phyloP scores from a whole-genome alignment of 2,329 filamentous ascomycete genomes.

The Thyridium curvatum region DNA sequence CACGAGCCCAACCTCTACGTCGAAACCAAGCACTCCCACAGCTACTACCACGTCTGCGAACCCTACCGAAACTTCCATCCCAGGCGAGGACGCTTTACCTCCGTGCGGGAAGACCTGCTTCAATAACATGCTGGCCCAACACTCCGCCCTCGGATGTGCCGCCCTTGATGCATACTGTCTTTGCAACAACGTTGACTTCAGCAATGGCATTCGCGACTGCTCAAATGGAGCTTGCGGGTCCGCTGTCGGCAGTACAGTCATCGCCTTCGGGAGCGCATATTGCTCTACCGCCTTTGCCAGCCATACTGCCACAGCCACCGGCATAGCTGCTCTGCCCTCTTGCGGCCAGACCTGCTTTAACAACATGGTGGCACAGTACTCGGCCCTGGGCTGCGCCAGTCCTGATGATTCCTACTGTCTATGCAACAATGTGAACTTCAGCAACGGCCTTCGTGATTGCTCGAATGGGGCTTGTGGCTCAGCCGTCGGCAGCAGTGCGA shows the following conservation, averaged over 20 bases:
- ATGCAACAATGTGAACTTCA: slow-evolving; percentile 1
- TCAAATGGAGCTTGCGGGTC: slow-evolving; percentile 1
- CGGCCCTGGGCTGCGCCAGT: slow-evolving; percentile 1
- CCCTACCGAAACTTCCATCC: too few species aligned
- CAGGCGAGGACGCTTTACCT: background rate
- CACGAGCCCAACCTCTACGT: too few species aligned
- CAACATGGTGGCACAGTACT: slow-evolving; percentile 5
- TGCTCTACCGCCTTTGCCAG: slow-evolving; percentile 1
- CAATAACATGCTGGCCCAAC: slow-evolving; percentile 5
- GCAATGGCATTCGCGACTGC: slow-evolving; percentile 1
- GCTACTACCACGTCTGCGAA: too few species aligned
- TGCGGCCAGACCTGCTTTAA: slow-evolving; percentile 5
- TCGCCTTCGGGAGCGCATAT: background rate
- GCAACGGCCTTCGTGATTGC: slow-evolving; percentile 1
- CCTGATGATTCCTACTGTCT: background rate
- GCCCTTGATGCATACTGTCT: background rate
- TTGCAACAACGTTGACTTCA: background rate
- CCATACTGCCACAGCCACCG: slow-evolving; percentile 2
- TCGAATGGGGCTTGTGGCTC: slow-evolving; percentile 1
- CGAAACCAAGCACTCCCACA: too few species aligned
- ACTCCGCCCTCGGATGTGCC: slow-evolving; percentile 1
- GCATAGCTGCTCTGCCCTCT: background rate
- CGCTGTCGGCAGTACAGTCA: background rate
- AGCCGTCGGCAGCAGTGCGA: background rate
- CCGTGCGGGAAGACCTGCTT: slow-evolving; percentile 4